Evolutionary conservation across 73 alveolate genomes (phyloP).

Genomic region (Urostyla sp.): DNA sequence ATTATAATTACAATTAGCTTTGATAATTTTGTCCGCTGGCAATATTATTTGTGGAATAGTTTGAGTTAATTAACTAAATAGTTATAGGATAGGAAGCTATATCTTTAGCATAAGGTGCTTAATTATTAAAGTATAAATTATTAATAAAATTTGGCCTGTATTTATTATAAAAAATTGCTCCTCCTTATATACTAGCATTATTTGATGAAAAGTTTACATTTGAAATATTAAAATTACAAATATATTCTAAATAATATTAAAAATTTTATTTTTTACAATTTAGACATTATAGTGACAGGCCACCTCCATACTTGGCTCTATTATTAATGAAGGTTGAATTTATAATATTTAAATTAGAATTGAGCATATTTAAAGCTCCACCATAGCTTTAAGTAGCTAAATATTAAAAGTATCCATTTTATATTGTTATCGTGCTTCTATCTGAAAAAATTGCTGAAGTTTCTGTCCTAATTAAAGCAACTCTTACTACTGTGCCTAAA

Average conservation of each 20-base stretch:
- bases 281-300: background rate
- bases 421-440: background rate
- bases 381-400: background rate
- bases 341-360: background rate
- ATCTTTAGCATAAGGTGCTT: background rate
- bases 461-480: background rate
- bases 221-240: background rate
- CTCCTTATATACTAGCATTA: background rate
- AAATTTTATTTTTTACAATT: background rate
- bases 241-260: background rate
- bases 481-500: background rate
- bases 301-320: conserved; percentile 12
- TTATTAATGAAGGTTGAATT: background rate
- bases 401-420: background rate
- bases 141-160: background rate
- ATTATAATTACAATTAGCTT: background rate
- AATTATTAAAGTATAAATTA: background rate
- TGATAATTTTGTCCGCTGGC: conserved; percentile 22
- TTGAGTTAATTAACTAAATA: background rate
- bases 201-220: background rate
- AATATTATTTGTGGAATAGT: background rate
- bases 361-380: background rate
- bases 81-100: background rate
- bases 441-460: background rate
- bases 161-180: conserved; percentile 7